phyloP scores from a whole-genome alignment of 2,329 filamentous ascomycete species.

The Pseudogymnoascus sp. region DNA sequence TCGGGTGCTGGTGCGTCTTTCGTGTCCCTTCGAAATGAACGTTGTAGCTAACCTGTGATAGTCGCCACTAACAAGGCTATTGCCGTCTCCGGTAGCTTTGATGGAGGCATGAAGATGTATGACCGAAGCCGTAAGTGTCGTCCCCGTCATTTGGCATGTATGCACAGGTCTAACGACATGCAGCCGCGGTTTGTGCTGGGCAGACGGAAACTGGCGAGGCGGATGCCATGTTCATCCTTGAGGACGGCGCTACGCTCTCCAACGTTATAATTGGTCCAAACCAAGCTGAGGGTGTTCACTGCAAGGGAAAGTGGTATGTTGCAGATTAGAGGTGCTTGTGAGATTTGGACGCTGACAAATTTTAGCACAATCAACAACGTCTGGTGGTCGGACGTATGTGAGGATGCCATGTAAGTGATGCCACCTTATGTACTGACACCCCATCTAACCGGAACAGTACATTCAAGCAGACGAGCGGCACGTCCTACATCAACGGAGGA shows the following conservation, averaged over 20 bases:
- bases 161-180: not conserved
- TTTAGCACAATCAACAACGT: slow-evolving; percentile 23
- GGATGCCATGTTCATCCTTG: slow-evolving; percentile 43
- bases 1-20: not conserved
- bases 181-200: not conserved
- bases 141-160: not conserved
- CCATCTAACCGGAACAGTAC: slow-evolving; percentile 15
- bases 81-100: slow-evolving; percentile 35
- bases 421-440: too few relatives aligned
- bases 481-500: slow-evolving; percentile 35
- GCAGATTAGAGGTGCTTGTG: not conserved
- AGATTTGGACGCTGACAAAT: slow-evolving; percentile 17
- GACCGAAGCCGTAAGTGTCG: slow-evolving; percentile 26
- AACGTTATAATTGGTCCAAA: slow-evolving; percentile 45
- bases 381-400: slow-evolving; percentile 22
- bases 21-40: too few relatives aligned
- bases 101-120: slow-evolving; percentile 38
- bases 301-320: slow-evolving; percentile 34
- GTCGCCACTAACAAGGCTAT: slow-evolving; percentile 30
- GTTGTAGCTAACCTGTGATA: not conserved
- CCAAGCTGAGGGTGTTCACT: slow-evolving; percentile 43
- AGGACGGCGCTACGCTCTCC: slow-evolving; percentile 40
- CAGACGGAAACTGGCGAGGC: slow-evolving; percentile 15
- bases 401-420: slow-evolving; percentile 15
- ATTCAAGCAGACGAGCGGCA: slow-evolving; percentile 31